Conservation (phyloP, 768 basidiomycete species). For the Pisolithus orientalis region DNA sequence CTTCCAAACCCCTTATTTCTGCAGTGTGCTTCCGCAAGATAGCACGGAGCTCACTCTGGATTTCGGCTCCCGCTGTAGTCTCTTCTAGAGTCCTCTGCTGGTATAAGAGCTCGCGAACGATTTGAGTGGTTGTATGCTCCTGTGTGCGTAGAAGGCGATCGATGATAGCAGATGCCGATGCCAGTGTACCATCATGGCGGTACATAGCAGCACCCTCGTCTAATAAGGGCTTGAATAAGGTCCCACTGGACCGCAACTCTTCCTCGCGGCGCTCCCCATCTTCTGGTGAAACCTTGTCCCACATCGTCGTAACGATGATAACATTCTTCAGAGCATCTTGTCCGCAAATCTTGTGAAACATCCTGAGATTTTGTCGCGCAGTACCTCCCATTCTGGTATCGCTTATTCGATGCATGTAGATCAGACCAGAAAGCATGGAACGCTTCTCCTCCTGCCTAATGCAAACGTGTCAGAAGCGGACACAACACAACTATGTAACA, state of each 20-base stretch:
- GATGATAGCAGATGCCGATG: not conserved
- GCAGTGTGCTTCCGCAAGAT: not conserved
- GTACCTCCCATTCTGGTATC: conserved; percentile 13
- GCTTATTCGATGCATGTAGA: conserved; percentile 30
- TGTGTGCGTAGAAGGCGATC: not conserved
- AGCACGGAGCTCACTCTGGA: not conserved
- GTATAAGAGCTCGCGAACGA: not conserved
- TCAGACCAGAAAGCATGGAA: conserved; percentile 22
- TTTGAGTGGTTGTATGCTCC: not conserved
- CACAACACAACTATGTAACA: conserved; percentile 3
- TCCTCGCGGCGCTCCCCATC: conserved; percentile 20
- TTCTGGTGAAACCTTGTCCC: conserved; percentile 17
- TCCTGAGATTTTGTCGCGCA: conserved; percentile 21
- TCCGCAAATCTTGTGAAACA: conserved; percentile 23
- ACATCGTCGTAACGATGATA: conserved; percentile 31
- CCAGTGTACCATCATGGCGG: not conserved
- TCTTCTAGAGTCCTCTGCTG: not conserved
- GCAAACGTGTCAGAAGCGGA: not conserved
- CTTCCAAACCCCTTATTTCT: not conserved
- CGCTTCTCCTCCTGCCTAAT: conserved; percentile 19
- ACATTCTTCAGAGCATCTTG: conserved; percentile 24
- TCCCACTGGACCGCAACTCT: conserved; percentile 12
- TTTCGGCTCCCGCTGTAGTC: not conserved
- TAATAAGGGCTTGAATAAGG: conserved; percentile 20
- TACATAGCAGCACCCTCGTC: conserved; percentile 8